Evolutionary conservation across 2,329 filamentous ascomycete genomes (phyloP), one percentile per base, ranked within the genome.

Genomic region (Celoporthe dispersa): DNA sequence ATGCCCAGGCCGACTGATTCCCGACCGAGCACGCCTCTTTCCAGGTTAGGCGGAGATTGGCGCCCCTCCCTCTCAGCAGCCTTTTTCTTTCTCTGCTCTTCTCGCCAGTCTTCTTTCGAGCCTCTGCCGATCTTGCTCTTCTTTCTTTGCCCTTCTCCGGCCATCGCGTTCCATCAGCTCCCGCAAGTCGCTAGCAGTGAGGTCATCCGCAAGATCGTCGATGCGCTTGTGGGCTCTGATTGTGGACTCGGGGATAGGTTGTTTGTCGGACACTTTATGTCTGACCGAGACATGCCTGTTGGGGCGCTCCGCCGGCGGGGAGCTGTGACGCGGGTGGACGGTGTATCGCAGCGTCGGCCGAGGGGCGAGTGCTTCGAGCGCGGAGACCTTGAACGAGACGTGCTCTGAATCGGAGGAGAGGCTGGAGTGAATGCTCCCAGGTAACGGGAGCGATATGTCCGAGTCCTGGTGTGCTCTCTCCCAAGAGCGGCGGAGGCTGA

Each of bases 141-240:
- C 88, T 80, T 92, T 94, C 78, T 90, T 89, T 74, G 97, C 93
- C 73, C 87, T 89, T 69, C 96, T 88, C 75, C 94, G 88, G 74
- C 91, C 87, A 77, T 99, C 96, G 71, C 96, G 86, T 75, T 99
- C 96, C 88, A 99, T 91, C 39, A 98, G 84, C 77, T 97, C 92
- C 70, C 95, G 88, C 53, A 99, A 80, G 75, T 94, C 94, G 66
- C 91, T 89, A 3, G 96, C 92, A 80, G 94, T 93, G 68, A 99
- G 85, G 70, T 93, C 91, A 77, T 98, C 92, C 31, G 94, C 96
- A 60, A 98, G 81, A 80, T 92, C 82, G 81, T 93, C 81, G 78
- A 92, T 80, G 76, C 88, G 81, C 80, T 91, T 89, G 74, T 88
- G 87, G 3, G 86, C 86, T 73, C 85, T 89, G 37, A 90, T 76